Conservation (phyloP, 768 basidiomycete species). For the Rhizopogon vinicolor region DNA sequence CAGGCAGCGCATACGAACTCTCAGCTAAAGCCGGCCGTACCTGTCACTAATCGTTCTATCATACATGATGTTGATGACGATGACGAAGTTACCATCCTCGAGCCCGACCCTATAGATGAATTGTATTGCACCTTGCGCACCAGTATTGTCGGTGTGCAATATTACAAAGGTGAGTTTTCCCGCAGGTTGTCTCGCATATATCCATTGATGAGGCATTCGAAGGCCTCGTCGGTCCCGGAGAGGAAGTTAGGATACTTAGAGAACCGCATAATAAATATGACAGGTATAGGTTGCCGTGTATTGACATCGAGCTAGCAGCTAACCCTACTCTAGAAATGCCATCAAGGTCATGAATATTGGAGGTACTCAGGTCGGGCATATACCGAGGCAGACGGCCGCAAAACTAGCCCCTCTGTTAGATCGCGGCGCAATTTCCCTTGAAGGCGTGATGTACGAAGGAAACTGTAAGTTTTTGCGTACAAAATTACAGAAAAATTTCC, state of each 20-base stretch:
- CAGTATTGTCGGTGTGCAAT: conserved; percentile 79
- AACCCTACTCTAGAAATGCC: conserved; percentile 49
- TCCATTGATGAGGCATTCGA: conserved; percentile 3
- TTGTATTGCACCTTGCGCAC: conserved; percentile 55
- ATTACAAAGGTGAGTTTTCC: conserved; percentile 55
- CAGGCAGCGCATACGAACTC: conserved; percentile 9
- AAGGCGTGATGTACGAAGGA: conserved; percentile 64
- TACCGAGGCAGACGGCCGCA: conserved; percentile 54
- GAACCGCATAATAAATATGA: conserved; percentile 71
- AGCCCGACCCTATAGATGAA: conserved; percentile 58
- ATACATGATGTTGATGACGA: conserved; percentile 31
- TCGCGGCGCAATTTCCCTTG: conserved; percentile 53
- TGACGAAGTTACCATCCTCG: conserved; percentile 35
- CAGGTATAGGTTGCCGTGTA: conserved; percentile 32
- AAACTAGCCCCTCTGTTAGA: conserved; percentile 75
- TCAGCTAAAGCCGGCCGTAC: conserved; percentile 11
- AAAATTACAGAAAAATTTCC: not conserved
- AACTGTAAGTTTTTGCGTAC: conserved; percentile 42
- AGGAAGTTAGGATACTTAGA: conserved; percentile 65
- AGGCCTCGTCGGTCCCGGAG: conserved; percentile 78
- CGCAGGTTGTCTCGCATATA: not conserved
- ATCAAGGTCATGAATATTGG: conserved; percentile 81
- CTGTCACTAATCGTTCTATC: not conserved
- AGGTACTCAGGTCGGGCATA: conserved; percentile 73
- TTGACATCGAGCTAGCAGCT: not conserved